Evolutionary conservation across 768 basidiomycete species (phyloP), one percentile per base, ranked within the genome.

Genomic region (Boletus speciosus): DNA sequence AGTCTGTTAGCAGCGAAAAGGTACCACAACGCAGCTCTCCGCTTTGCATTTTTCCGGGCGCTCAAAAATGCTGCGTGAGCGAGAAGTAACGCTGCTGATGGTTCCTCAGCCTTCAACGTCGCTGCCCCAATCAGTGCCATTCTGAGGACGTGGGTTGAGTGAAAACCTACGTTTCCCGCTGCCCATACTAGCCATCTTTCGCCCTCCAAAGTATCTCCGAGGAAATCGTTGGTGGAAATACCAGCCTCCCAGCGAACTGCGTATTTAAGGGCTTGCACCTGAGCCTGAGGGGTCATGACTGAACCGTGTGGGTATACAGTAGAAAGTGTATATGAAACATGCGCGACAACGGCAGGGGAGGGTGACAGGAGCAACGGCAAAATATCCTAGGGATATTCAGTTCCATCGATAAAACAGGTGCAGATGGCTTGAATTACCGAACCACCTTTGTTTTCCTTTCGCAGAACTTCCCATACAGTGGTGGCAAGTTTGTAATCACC

Each of bases 131-230:
- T 70, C 57, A 74, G 64, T 53, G 55, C 59, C 44, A 29, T 52
- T 55, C 59, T 57, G 35, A 49, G 29, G 21, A 23, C 23, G 5
- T 8, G 31, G 32, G 39, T n/a, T 29, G 32, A 60, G 32, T 34
- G 58, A 25, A 38, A 49, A 78, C 84, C 54, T 74, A 93, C 90
- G 70, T 83, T 83, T 59, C 85, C 86, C 25, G 91, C 89, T 39
- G 91, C 90, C 83, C 83, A 89, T 16, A 90, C 87, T 6, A 93
- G 72, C 91, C 91, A 93, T 51, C 88, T 76, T 59, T 93, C 91
- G 2, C 90, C 91, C 62, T 88, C 88, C 31, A 91, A 65, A 11
- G 72, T 63, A 44, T 74, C 68, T 44, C 76, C 73, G 14, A 83
- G 60, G 64, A 93, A 88, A 51, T 90, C 87, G 14, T 66, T 67